Conservation (phyloP, 2,329 filamentous ascomycete species). For the Colletotrichum noveboracense region DNA sequence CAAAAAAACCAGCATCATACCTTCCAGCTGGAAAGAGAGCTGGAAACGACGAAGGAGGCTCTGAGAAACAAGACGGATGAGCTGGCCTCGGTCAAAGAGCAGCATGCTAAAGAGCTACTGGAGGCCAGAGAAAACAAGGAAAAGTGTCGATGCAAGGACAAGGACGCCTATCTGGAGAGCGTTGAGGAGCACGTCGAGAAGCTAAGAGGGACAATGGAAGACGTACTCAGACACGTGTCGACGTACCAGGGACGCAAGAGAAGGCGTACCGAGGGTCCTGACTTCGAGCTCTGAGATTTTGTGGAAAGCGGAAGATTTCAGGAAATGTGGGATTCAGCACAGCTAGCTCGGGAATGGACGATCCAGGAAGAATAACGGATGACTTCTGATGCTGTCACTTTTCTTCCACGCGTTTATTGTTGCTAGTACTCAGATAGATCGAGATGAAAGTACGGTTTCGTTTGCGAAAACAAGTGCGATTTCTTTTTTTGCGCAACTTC, state of each 20-base stretch:
- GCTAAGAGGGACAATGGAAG: not conserved
- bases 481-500: too few relatives aligned
- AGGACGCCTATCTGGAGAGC: fast-evolving
- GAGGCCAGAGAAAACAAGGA: fast-evolving
- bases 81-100: not conserved
- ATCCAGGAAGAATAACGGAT: too few relatives aligned
- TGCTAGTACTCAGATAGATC: too few relatives aligned
- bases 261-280: fast-evolving
- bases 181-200: not conserved
- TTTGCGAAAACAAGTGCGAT: too few relatives aligned
- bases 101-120: not conserved
- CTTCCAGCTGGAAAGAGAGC: not conserved
- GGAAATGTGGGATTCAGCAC: too few relatives aligned
- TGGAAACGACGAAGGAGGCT: fast-evolving
- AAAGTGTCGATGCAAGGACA: not conserved
- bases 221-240: not conserved
- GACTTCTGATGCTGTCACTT: too few relatives aligned
- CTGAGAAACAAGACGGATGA: not conserved
- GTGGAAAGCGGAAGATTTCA: too few relatives aligned
- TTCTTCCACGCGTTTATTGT: too few relatives aligned
- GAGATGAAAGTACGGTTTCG: too few relatives aligned
- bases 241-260: not conserved
- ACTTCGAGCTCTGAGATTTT: not conserved
- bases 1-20: fast-evolving
- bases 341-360: too few relatives aligned